phyloP scores from a whole-genome alignment of 345 rosid genomes.

The Jatropha curcas region DNA sequence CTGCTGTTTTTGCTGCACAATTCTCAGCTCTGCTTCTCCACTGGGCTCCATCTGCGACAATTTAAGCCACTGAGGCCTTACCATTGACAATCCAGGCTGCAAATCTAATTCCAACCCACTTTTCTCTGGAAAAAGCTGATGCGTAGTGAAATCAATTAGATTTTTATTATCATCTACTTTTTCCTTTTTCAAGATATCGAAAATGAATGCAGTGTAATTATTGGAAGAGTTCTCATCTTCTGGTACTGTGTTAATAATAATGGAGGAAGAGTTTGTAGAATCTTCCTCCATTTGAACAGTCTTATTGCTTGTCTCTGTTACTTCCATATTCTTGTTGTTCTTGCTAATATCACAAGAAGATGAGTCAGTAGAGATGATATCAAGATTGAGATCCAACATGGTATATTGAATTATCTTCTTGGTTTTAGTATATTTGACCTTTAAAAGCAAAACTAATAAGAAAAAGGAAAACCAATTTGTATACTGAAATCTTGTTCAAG shows the following conservation, averaged over 20 bases:
- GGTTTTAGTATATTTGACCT: not conserved
- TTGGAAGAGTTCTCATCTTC: constrained; percentile 46
- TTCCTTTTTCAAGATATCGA: constrained; percentile 45
- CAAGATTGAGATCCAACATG: constrained; percentile 77
- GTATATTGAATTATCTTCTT: not conserved
- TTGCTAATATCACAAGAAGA: constrained; percentile 24
- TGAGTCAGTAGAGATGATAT: constrained; percentile 33
- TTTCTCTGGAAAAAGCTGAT: constrained; percentile 49
- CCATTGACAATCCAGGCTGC: constrained; percentile 15
- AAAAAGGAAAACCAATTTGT: not conserved
- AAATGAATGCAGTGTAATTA: constrained; percentile 36
- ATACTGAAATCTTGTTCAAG: not conserved
- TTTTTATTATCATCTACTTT: not conserved
- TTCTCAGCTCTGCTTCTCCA: constrained; percentile 32
- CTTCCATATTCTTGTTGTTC: not conserved
- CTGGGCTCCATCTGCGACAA: constrained; percentile 35
- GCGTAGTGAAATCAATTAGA: constrained; percentile 28
- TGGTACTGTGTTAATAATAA: constrained; percentile 39
- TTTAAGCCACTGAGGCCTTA: constrained; percentile 42
- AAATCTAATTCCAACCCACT: constrained; percentile 26
- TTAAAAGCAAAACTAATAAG: not conserved
- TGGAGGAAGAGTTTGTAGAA: constrained; percentile 47
- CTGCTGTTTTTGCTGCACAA: constrained; percentile 43
- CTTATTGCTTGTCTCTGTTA: too few relatives aligned
- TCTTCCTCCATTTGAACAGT: constrained; percentile 39